Base-by-base conservation (phyloP, 805 yeast species). In the Suhomyces canberraensis region DNA sequence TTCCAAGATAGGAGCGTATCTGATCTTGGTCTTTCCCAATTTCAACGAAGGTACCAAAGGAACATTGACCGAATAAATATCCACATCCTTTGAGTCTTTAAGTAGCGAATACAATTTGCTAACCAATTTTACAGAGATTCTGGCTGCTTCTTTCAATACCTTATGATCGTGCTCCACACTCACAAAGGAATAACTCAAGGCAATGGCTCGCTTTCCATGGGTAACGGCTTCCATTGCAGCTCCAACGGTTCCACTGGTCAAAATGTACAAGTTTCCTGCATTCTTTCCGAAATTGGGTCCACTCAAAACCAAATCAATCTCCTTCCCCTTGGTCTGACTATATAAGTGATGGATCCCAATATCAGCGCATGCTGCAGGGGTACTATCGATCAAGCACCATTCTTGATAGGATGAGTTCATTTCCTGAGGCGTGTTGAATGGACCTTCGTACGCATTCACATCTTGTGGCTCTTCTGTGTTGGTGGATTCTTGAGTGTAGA, bases 211-310 rank as follows among this genome's bases (percentile, higher is more conserved):
- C 20, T 79, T 76, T 0, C 81, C 82, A 38, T 73, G 77, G 28
- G 90, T 76, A 2, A 84, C 85, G 1, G 90, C 95, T 63, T 93
- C 98, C 88, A 90, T 76, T 1, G 97, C 93, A 3, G 96, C 98
- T 17, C 98, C 98, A 13, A 93, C 82, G 2, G 98, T 93, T 11
- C 98, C 98, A 48, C 95, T 82, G 4, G 96, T 79, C 50, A 93
- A 73, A 37, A 89, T 84, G 59, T 89, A 93, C 30, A 91, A 76
- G 4, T 95, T 88, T 16, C 91, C 79, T 2, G 96, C 81, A 60
- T 93, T 93, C 54, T 96, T 78, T 16, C 98, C 98, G 47, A 84
- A 91, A 56, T 93, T 93, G 6, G 98, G 98, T 1, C 98, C 98
- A 37, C 95, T 84, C 16, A 93, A 59, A 4, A 93, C 96, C 41